Evolutionary conservation across 371 early-diverging fungal genomes (phyloP), one percentile per base, ranked within the genome.

Genomic region (Apophysomyces sp.): DNA sequence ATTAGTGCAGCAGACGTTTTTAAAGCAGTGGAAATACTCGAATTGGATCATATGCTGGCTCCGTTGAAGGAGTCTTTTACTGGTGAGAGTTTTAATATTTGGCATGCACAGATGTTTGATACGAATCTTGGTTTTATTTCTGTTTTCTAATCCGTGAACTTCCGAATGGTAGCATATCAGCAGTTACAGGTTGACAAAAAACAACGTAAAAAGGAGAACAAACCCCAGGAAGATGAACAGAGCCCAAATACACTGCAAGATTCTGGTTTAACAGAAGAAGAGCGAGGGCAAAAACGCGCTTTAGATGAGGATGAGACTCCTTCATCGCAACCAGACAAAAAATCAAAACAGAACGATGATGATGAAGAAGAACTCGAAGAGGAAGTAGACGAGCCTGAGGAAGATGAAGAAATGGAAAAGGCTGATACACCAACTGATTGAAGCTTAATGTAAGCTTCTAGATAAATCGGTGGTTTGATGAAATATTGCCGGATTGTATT

Each of bases 11-110:
- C 73, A 3, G 75, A 81, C 66, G 86, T 86, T 4, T 73, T 86
- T 52, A 81, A 82, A 57, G 86, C 86, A 34, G 68, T 86, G 55
- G 85, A 86, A 36, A 61, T 74, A n/a, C 41, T 81, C 0, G 87
- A 86, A 58, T 34, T 85, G 21, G 84, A 85, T 27, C 71, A 81
- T 6, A 67, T 85, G 56, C 40, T 77, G 12, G 80, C 81, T 21
- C 65, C 71, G 52, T 52, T 85, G 58, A 64, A 62, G 41, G 75
- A 78, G 30, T 51, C 65, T 2, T 60, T 74, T 27, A 37, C 55
- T 44, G 74, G 75, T 67, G 62, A 57, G 37, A 21, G 11, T 21
- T n/a, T n/a, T n/a, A n/a, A n/a, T n/a, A n/a, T n/a, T n/a, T n/a
- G n/a, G 9, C 5, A 44, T 9, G 9, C 5, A 21, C n/a, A n/a